Percentiles rank a stretch among this genome's conserved stretches.
Evolutionary conservation across 83 land plant species (phyloP).

Genomic region (Thuja plicata): DNA sequence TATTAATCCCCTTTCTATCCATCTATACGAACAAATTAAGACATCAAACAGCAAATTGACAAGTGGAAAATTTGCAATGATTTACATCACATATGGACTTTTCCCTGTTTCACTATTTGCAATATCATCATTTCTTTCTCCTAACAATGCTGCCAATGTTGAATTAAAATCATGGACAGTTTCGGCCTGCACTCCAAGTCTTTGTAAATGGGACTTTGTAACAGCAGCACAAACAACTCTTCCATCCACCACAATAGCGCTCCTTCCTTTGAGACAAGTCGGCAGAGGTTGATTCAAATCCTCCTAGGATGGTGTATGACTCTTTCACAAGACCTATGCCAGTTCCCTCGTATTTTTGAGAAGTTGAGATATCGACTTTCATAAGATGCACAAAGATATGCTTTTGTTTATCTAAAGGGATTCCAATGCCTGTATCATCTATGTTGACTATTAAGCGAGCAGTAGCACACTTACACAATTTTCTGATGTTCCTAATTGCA

Average conservation of each 20-base stretch:
- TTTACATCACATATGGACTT: too few species aligned
- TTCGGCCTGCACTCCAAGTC: conserved; percentile 77
- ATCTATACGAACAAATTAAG: too few species aligned
- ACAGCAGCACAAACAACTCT: conserved; percentile 79
- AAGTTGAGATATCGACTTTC: conserved; percentile 95
- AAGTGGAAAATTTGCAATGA: too few species aligned
- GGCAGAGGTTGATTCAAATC: conserved; percentile 44
- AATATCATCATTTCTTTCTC: conserved; percentile 62
- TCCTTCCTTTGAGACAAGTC: conserved; percentile 57
- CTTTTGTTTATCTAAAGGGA: conserved; percentile 69
- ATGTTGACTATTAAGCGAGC: conserved; percentile 65
- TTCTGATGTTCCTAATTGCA: conserved; percentile 16
- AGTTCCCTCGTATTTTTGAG: conserved; percentile 85
- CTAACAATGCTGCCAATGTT: conserved; percentile 20
- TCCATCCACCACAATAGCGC: conserved; percentile 69
- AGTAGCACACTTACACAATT: conserved; percentile 21
- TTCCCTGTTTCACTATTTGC: too few species aligned
- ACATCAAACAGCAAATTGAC: too few species aligned
- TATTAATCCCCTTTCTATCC: too few species aligned
- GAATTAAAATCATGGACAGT: conserved; percentile 22
- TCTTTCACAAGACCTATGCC: conserved; percentile 76
- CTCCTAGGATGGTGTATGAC: conserved; percentile 19
- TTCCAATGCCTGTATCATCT: conserved; percentile 95
- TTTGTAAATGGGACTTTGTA: conserved; percentile 74
- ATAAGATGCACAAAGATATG: conserved; percentile 85